phyloP scores from a whole-genome alignment of 768 basidiomycete species.

The Leccinum obscurum region DNA sequence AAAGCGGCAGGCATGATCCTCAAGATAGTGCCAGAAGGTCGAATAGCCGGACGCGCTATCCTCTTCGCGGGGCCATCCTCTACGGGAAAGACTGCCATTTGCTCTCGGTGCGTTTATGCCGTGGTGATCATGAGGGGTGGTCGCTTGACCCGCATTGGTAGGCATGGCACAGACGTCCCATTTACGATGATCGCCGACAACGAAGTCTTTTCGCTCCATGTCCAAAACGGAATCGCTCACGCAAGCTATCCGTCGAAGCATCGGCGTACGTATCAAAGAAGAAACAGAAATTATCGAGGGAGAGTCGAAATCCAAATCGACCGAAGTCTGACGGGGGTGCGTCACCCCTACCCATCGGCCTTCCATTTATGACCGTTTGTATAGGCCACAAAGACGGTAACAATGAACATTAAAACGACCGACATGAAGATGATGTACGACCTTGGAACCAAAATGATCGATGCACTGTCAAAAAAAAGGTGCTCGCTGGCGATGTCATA shows the following conservation, averaged over 20 bases:
- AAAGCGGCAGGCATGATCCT: slow-evolving; percentile 98
- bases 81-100: slow-evolving; percentile 91
- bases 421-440: slow-evolving; percentile 99
- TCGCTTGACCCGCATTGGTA: slow-evolving; percentile 29
- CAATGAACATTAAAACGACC: slow-evolving; percentile 95
- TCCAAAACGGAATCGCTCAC: slow-evolving; percentile 98
- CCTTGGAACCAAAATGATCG: slow-evolving; percentile 98
- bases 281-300: slow-evolving; percentile 98
- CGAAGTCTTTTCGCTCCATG: slow-evolving; percentile 98
- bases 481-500: slow-evolving; percentile 91
- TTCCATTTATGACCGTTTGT: not conserved
- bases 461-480: slow-evolving; percentile 94
- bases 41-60: slow-evolving; percentile 94
- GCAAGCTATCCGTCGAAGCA: slow-evolving; percentile 93
- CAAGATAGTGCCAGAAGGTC: slow-evolving; percentile 96
- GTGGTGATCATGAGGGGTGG: not conserved
- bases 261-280: slow-evolving; percentile 96
- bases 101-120: slow-evolving; percentile 69
- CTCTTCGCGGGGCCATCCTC: slow-evolving; percentile 97
- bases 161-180: slow-evolving; percentile 97
- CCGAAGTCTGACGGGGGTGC: slow-evolving; percentile 91
- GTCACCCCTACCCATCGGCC: slow-evolving; percentile 13
- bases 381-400: slow-evolving; percentile 81
- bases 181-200: slow-evolving; percentile 98
- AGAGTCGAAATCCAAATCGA: slow-evolving; percentile 99